Evolutionary conservation across 2,329 filamentous ascomycete species (phyloP), one percentile per base, ranked within the genome.

Genomic region (Pseudogymnoascus sp.): DNA sequence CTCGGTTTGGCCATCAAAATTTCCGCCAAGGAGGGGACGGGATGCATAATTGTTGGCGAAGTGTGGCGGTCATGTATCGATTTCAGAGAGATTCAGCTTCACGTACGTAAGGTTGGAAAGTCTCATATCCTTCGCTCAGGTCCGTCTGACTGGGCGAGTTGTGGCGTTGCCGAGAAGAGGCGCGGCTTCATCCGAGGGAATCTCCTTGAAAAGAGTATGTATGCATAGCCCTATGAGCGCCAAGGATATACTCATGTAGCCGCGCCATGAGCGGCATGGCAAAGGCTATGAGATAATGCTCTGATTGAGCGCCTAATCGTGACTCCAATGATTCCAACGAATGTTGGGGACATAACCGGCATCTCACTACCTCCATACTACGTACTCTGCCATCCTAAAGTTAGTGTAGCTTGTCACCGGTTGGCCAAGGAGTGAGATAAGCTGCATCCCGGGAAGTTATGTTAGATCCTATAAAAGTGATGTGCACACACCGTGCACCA

Each of bases 391-490:
- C 25, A n/a, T 54, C 25, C 43, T 54, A 54, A 32, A 54, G 47
- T 54, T 54, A 54, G 47, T 18, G 47, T 54, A 20, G 47, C 47
- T 54, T 54, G 8, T 32, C 11, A 4, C 47, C 47, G 9, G 28
- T 32, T 54, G 47, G 47, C 47, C 47, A 54, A 54, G 47, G 47
- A 12, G 22, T 54, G 47, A 54, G 47, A 54, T 54, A 54, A 54
- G 47, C 47, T 28, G 47, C 47, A 54, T 54, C 47, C 47, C 28
- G 32, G 47, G 47, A 28, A 14, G 47, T 54, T 54, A 54, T 54
- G 47, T 54, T 54, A 32, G 47, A 54, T 32, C 47, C 47, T 54
- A 54, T 32, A 54, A 54, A 54, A 32, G 47, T 54, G 47, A 54
- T 54, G 28, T 32, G 47, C 47, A 32, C 47, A 54, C 47, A 54